phyloP scores from a whole-genome alignment of 2,329 filamentous ascomycete species.

The Pseudophaeomoniella oleicola region DNA sequence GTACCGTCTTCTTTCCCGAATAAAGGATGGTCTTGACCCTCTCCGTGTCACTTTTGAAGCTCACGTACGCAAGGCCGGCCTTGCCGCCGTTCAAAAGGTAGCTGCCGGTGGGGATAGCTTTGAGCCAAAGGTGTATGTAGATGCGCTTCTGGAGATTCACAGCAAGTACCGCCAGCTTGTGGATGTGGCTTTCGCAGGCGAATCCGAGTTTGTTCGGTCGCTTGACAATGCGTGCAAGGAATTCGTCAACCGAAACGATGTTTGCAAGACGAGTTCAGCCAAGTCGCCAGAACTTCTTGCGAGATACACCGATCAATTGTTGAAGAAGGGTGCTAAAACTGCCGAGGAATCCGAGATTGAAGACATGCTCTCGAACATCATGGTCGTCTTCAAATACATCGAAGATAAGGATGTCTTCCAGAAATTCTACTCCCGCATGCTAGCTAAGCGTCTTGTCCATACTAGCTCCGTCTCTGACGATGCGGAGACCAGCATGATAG shows the following conservation, averaged over 20 bases:
- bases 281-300: conserved; percentile 89
- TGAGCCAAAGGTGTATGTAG: conserved; percentile 93
- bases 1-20: conserved; percentile 82
- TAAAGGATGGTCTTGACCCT: conserved; percentile 82
- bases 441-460: conserved; percentile 87
- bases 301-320: conserved; percentile 83
- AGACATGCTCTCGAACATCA: conserved; percentile 75
- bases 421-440: conserved; percentile 96
- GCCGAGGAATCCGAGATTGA: conserved; percentile 91
- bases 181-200: conserved; percentile 81
- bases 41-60: conserved; percentile 76
- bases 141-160: conserved; percentile 86
- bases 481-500: conserved; percentile 98
- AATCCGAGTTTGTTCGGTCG: conserved; percentile 91
- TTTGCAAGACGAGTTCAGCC: conserved; percentile 85
- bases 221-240: conserved; percentile 94
- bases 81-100: conserved; percentile 81
- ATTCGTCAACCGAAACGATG: conserved; percentile 94
- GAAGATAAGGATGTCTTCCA: conserved; percentile 99
- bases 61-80: conserved; percentile 80
- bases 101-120: conserved; percentile 75
- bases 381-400: conserved; percentile 99
- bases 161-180: conserved; percentile 85
- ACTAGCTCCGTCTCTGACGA: conserved; percentile 93
- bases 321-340: conserved; percentile 86